These are phyloP conservation scores for Nectriaceae sp. DNA, from an alignment of 2,329 filamentous ascomycete genomes.

Conservation along the genomic window DNA sequence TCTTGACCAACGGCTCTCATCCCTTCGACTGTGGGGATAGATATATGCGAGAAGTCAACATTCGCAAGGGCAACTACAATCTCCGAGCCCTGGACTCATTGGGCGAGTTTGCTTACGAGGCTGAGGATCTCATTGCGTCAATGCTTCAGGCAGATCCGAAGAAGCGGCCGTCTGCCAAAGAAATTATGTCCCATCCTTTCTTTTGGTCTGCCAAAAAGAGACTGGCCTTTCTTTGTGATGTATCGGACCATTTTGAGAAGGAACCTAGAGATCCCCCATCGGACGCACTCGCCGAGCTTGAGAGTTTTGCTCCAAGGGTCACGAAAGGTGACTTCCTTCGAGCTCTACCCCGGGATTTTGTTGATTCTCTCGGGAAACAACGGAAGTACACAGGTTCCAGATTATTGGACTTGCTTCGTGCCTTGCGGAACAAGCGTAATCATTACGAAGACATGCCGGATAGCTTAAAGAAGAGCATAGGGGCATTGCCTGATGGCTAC, in stretches of 20 bases:
- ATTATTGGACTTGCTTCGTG: constrained; percentile 84
- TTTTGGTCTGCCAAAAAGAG: constrained; percentile 93
- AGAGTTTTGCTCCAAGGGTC: constrained; percentile 52
- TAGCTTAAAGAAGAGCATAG: constrained; percentile 68
- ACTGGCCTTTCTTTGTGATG: constrained; percentile 90
- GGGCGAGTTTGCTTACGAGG: constrained; percentile 83
- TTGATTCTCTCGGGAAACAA: constrained; percentile 89
- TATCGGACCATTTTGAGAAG: constrained; percentile 95
- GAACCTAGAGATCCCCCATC: constrained; percentile 85
- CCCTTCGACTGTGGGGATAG: constrained; percentile 93
- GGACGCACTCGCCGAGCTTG: constrained; percentile 60
- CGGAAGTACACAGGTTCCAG: constrained; percentile 87
- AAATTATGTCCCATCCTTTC: constrained; percentile 91
- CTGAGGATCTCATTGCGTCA: constrained; percentile 78
- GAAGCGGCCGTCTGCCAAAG: constrained; percentile 67
- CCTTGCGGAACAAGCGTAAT: constrained; percentile 93
- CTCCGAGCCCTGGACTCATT: constrained; percentile 71
- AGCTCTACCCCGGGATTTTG: constrained; percentile 75
- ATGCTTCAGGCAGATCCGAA: constrained; percentile 68
- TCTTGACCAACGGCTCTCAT: constrained; percentile 89
- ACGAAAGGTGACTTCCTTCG: constrained; percentile 77
- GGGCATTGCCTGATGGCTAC: constrained; percentile 77
- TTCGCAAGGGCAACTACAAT: constrained; percentile 83
- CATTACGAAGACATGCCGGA: constrained; percentile 97
- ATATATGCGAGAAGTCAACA: constrained; percentile 96